Evolutionary conservation across 345 rosid species (phyloP).

Genomic region (Bruguiera parviflora): DNA sequence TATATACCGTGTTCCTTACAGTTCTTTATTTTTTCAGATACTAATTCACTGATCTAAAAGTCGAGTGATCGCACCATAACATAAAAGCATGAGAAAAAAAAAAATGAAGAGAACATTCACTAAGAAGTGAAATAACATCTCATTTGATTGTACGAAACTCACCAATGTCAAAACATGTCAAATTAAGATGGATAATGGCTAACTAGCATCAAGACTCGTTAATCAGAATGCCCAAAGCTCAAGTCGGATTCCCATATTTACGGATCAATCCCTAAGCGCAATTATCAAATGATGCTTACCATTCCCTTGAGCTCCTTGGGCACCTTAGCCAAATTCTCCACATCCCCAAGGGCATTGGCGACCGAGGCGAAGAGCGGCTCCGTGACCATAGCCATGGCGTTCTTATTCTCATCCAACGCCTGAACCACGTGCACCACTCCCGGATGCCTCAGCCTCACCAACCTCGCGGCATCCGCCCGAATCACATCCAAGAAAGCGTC

Average conservation of each 20-base stretch:
- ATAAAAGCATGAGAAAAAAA: too few relatives aligned
- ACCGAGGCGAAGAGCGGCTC: conserved; percentile 92
- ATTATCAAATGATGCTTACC: conserved; percentile 33
- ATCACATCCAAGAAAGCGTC: conserved; percentile 78
- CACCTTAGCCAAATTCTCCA: conserved; percentile 72
- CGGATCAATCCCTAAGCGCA: not conserved
- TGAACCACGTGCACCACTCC: conserved; percentile 97
- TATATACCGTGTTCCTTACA: too few relatives aligned
- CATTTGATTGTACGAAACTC: too few relatives aligned
- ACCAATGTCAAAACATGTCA: too few relatives aligned
- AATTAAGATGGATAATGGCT: too few relatives aligned
- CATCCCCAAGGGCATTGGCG: conserved; percentile 82
- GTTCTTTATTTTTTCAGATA: too few relatives aligned
- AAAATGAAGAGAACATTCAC: too few relatives aligned
- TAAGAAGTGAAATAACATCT: too few relatives aligned
- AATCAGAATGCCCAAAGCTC: too few relatives aligned
- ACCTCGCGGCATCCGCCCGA: conserved; percentile 75
- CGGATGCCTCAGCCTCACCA: conserved; percentile 90
- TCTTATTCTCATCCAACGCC: conserved; percentile 89
- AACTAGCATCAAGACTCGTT: too few relatives aligned
- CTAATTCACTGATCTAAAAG: too few relatives aligned
- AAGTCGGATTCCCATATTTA: not conserved
- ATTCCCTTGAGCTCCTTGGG: conserved; percentile 87
- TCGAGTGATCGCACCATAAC: too few relatives aligned
- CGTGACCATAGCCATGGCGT: conserved; percentile 94